Evolutionary conservation across 495 filamentous ascomycete species (phyloP).

Genomic region (Neurospora sp.): DNA sequence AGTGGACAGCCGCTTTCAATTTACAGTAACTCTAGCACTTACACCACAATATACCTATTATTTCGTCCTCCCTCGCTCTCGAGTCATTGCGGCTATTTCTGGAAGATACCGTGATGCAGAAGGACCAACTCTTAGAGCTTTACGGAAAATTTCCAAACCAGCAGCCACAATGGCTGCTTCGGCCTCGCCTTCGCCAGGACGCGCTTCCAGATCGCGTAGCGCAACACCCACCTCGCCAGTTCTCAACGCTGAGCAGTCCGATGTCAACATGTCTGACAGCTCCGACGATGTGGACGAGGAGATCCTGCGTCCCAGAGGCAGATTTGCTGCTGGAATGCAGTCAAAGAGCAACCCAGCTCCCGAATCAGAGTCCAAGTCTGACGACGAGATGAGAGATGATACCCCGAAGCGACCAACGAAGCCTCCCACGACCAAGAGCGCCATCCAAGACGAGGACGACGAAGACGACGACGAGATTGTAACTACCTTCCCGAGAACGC

Average conservation of each 20-base stretch:
- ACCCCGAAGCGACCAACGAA: constrained; percentile 7
- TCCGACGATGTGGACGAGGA: constrained; percentile 23
- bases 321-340: constrained; percentile 61
- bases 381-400: constrained; percentile 13
- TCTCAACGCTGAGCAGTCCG: background rate
- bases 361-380: constrained; percentile 11
- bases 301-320: constrained; percentile 53
- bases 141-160: constrained; percentile 4
- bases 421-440: constrained; percentile 9
- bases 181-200: constrained; percentile 23
- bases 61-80: background rate
- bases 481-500: constrained; percentile 19
- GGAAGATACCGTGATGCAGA: background rate
- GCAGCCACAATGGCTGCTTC: constrained; percentile 33
- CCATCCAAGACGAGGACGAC: constrained; percentile 9
- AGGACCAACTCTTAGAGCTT: background rate
- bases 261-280: constrained; percentile 3
- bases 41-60: background rate
- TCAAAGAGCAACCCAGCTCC: constrained; percentile 9
- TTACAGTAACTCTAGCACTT: background rate
- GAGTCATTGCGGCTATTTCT: background rate
- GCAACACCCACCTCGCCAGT: constrained; percentile 8
- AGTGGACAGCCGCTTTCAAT: background rate
- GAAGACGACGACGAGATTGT: constrained; percentile 21
- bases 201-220: constrained; percentile 8